A percentile compares a stretch with the other conserved stretches of the same genome.
Conservation (phyloP, 2,329 filamentous ascomycete species). For the Lachnellula willkommii region DNA sequence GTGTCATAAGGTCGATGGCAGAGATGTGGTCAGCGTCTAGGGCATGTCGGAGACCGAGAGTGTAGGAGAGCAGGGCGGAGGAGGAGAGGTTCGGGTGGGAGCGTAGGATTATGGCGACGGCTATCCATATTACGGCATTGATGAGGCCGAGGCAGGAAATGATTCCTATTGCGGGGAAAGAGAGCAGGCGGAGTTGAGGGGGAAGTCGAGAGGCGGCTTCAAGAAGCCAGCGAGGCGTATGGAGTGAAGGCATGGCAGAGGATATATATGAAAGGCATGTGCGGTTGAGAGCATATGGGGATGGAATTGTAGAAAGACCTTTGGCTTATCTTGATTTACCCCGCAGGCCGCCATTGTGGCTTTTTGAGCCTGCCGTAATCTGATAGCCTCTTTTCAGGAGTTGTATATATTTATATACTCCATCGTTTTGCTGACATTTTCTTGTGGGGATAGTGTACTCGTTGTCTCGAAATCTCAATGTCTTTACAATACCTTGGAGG, state of each 20-base stretch:
- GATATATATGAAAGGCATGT: neutral
- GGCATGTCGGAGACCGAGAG: conserved; percentile 86
- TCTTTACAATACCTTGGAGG: too few relatives aligned
- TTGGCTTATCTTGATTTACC: neutral
- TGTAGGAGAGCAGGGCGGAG: conserved; percentile 79
- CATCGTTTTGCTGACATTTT: too few relatives aligned
- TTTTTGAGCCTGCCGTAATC: neutral
- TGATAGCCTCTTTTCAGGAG: neutral
- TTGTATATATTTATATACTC: too few relatives aligned
- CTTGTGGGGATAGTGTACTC: too few relatives aligned
- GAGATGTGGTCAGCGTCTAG: conserved; percentile 88
- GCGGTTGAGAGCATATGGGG: neutral
- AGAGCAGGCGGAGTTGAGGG: conserved; percentile 20
- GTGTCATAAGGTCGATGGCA: conserved; percentile 92
- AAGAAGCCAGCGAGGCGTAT: conserved; percentile 13
- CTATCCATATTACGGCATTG: conserved; percentile 53
- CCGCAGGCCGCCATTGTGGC: neutral
- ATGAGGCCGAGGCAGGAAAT: conserved; percentile 46
- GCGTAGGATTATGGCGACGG: conserved; percentile 47
- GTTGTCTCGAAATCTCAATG: too few relatives aligned
- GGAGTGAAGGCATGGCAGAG: neutral
- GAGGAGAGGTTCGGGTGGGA: conserved; percentile 61
- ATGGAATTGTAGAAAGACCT: neutral
- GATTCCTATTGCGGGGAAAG: conserved; percentile 32
- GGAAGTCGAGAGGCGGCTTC: conserved; percentile 9